Conservation (phyloP, 306 rosid species). For the Inga leiocalycina region DNA sequence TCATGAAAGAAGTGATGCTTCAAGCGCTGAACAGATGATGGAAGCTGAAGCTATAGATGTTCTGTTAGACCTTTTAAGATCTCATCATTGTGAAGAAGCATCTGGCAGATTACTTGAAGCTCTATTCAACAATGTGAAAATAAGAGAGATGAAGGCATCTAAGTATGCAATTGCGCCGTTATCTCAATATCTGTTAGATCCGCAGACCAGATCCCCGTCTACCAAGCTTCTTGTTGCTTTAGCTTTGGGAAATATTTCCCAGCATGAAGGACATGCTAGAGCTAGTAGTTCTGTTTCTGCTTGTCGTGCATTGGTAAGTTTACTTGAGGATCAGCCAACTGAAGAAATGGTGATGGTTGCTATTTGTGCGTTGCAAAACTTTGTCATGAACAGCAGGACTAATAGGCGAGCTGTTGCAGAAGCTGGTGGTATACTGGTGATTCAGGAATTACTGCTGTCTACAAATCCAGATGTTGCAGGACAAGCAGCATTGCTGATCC, state of each 20-base stretch:
- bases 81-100: constrained; percentile 94
- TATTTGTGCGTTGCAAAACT: constrained; percentile 93
- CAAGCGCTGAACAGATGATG: constrained; percentile 87
- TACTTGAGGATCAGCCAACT: constrained; percentile 94
- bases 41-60: constrained; percentile 91
- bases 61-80: constrained; percentile 82
- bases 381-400: constrained; percentile 95
- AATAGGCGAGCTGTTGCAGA: constrained; percentile 98
- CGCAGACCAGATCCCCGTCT: constrained; percentile 80
- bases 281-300: constrained; percentile 88
- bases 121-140: constrained; percentile 81
- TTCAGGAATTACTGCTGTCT: constrained; percentile 90
- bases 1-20: constrained; percentile 76
- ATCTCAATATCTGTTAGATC: constrained; percentile 90
- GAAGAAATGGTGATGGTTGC: constrained; percentile 98
- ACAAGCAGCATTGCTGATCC: constrained; percentile 88
- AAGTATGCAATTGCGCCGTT: constrained; percentile 92
- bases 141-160: constrained; percentile 91
- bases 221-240: constrained; percentile 94
- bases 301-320: constrained; percentile 87
- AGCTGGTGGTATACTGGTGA: constrained; percentile 95
- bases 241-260: constrained; percentile 93
- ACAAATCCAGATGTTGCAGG: constrained; percentile 75
- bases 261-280: constrained; percentile 86
- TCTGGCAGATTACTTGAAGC: constrained; percentile 88